A percentile compares a stretch with the other conserved stretches of the same genome.
Evolutionary conservation across 345 rosid species (phyloP).

Genomic region (Pseudoturritis turrita): DNA sequence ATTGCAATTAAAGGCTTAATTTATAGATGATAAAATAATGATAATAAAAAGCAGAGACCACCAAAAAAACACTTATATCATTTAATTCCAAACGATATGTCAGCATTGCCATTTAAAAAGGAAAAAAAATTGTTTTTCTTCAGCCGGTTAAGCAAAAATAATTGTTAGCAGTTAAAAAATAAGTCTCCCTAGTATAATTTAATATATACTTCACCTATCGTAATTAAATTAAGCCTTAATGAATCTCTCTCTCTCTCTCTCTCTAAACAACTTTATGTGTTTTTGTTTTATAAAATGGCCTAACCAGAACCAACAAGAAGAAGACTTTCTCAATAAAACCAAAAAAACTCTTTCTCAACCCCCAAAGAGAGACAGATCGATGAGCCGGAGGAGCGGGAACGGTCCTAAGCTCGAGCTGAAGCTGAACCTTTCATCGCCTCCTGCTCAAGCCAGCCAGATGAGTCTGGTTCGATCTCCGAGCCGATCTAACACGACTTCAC

Average conservation of each 20-base stretch:
- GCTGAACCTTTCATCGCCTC: constrained; percentile 80
- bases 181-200: background rate
- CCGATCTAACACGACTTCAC: constrained; percentile 66
- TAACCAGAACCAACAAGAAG: constrained; percentile 28
- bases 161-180: background rate
- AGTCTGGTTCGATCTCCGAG: constrained; percentile 49
- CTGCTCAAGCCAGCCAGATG: constrained; percentile 36
- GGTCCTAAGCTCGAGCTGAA: constrained; percentile 72
- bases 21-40: too few species aligned
- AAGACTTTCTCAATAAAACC: constrained; percentile 1
- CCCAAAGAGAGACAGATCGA: constrained; percentile 15
- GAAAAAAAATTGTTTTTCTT: background rate
- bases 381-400: constrained; percentile 57
- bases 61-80: too few species aligned
- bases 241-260: constrained; percentile 19
- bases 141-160: background rate
- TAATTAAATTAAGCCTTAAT: constrained; percentile 65
- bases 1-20: background rate
- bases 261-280: constrained; percentile 20
- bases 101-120: background rate
- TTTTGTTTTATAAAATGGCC: constrained; percentile 42
- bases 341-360: constrained; percentile 7
- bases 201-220: constrained; percentile 18
- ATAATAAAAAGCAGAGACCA: too few species aligned
- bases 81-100: background rate